Conservation (phyloP, 176 grass and related monocot species). For the Zea luxurians region DNA sequence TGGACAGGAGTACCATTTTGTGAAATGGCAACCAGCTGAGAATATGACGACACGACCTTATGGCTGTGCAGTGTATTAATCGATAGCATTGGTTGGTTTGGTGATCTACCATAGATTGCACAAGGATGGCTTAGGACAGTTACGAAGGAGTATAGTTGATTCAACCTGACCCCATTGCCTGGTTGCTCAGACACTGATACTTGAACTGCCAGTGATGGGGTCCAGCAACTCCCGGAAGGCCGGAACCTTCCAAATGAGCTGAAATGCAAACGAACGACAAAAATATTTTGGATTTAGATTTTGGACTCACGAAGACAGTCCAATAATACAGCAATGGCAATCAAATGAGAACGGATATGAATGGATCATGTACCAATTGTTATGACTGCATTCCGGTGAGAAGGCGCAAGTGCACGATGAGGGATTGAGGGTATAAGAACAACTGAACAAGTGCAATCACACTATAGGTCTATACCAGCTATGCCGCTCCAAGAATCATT, state of each 20-base stretch:
- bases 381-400: background rate
- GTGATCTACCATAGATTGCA: constrained; percentile 32
- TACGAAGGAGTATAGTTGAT: background rate
- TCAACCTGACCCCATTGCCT: constrained; percentile 42
- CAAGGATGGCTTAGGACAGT: background rate
- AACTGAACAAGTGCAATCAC: background rate
- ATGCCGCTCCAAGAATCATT: background rate
- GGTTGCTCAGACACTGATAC: constrained; percentile 51
- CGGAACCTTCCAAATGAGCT: constrained; percentile 10
- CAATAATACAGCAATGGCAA: background rate
- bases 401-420: background rate
- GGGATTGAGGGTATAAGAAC: no score
- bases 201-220: constrained; percentile 40
- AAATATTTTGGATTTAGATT: constrained; percentile 9
- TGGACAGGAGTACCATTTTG: background rate
- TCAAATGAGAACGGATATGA: background rate
- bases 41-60: constrained; percentile 9
- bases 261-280: background rate
- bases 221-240: background rate
- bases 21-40: constrained; percentile 37
- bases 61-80: constrained; percentile 13
- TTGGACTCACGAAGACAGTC: background rate
- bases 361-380: background rate
- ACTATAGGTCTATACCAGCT: background rate
- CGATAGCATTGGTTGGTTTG: constrained; percentile 18